These are phyloP conservation scores for Aureobasidium melanogenum DNA, from an alignment of 2,329 filamentous ascomycete species.

Conservation along the genomic window DNA sequence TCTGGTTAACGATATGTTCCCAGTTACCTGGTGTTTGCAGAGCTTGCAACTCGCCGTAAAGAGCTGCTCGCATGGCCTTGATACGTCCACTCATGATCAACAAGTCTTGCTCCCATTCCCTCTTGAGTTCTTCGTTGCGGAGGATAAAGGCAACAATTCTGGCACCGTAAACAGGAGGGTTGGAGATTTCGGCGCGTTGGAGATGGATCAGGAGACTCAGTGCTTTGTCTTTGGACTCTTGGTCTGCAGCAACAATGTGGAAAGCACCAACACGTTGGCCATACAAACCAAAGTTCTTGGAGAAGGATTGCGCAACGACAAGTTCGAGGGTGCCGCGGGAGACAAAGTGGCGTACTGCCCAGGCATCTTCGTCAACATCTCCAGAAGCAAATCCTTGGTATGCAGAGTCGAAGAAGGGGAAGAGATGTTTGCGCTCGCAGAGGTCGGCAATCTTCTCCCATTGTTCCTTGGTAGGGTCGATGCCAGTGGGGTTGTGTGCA, in stretches of 20 bases:
- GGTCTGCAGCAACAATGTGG: conserved; percentile 57
- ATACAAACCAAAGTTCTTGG: conserved; percentile 62
- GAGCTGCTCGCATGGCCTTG: conserved; percentile 68
- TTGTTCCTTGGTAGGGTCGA: conserved; percentile 28
- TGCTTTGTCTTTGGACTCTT: conserved; percentile 59
- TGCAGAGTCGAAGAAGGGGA: conserved; percentile 31
- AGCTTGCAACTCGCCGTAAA: conserved; percentile 68
- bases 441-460: conserved; percentile 28
- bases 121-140: conserved; percentile 66
- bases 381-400: conserved; percentile 34
- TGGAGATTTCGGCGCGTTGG: conserved; percentile 89
- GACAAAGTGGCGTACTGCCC: conserved; percentile 26
- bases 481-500: conserved; percentile 32
- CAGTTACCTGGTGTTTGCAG: conserved; percentile 75
- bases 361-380: conserved; percentile 27
- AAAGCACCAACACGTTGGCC: conserved; percentile 88
- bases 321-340: conserved; percentile 47
- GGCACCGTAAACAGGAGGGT: conserved; percentile 83
- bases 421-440: conserved; percentile 22
- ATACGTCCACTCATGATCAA: conserved; percentile 86
- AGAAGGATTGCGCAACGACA: conserved; percentile 37
- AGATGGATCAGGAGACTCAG: conserved; percentile 79
- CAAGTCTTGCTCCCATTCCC: conserved; percentile 81
- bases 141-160: conserved; percentile 71
- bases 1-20: conserved; percentile 75